Percentiles rank a stretch among this genome's conserved stretches.
phyloP scores from a whole-genome alignment of 108 stramenopile species.

The Cyclotella choctawhatcheeana region DNA sequence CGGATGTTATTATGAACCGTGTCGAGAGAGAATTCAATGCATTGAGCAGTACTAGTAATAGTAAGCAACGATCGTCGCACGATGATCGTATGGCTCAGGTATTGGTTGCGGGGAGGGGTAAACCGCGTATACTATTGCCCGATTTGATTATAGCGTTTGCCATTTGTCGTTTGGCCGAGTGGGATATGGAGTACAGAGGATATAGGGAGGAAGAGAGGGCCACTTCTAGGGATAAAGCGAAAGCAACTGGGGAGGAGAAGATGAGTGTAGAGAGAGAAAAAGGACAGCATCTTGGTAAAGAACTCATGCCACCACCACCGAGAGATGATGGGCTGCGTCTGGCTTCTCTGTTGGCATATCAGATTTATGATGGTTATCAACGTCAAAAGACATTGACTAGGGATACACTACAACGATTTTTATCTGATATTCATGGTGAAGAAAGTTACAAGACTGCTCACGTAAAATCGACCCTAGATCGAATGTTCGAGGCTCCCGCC shows the following conservation, averaged over 20 bases:
- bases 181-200: slow-evolving; percentile 47
- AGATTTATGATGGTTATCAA: slow-evolving; percentile 84
- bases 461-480: slow-evolving; percentile 54
- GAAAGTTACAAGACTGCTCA: slow-evolving; percentile 66
- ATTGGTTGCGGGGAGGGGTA: slow-evolving; percentile 26
- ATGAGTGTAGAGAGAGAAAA: neutral
- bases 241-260: slow-evolving; percentile 4
- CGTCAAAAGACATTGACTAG: slow-evolving; percentile 67
- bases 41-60: neutral
- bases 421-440: slow-evolving; percentile 84
- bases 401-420: slow-evolving; percentile 84
- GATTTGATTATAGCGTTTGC: slow-evolving; percentile 81
- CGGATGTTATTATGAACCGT: slow-evolving; percentile 19
- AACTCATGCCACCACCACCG: slow-evolving; percentile 14
- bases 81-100: slow-evolving; percentile 38
- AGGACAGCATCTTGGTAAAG: neutral
- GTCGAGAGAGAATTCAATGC: neutral
- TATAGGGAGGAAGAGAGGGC: slow-evolving; percentile 30
- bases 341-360: slow-evolving; percentile 55
- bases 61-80: slow-evolving; percentile 5
- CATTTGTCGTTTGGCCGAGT: slow-evolving; percentile 62
- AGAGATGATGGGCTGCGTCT: slow-evolving; percentile 39
- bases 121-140: slow-evolving; percentile 58
- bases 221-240: slow-evolving; percentile 5
- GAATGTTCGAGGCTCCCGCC: slow-evolving; percentile 49